Percentiles rank a stretch among this genome's conserved stretches.
These are phyloP conservation scores for Chrysanthemum makinoi DNA, from an alignment of 129 eudicot species.

Conservation along the genomic window DNA sequence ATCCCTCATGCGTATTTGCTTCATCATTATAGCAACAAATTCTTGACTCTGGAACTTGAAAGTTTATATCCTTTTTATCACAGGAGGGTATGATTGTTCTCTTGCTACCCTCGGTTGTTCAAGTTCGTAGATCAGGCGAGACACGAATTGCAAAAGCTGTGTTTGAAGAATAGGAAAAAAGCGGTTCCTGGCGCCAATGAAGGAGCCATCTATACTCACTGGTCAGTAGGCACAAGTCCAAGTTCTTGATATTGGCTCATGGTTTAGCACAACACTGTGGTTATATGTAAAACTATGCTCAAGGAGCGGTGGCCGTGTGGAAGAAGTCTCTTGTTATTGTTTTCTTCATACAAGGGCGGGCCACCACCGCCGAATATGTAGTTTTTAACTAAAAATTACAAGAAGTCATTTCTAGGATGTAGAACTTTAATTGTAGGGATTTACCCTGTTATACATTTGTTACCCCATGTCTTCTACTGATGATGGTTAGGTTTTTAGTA, in stretches of 20 bases:
- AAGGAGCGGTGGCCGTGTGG: constrained; percentile 18
- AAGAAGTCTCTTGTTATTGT: constrained; percentile 17
- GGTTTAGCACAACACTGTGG: constrained; percentile 18
- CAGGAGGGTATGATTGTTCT: constrained; percentile 31
- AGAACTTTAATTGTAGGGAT: constrained; percentile 23
- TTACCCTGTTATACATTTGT: constrained; percentile 35
- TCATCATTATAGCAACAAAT: background rate
- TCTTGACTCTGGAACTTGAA: constrained; percentile 11
- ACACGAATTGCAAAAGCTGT: background rate
- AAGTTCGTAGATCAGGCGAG: constrained; percentile 4
- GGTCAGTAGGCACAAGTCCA: background rate
- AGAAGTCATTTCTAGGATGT: constrained; percentile 2
- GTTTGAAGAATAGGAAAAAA: constrained; percentile 15
- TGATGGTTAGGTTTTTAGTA: constrained; percentile 32
- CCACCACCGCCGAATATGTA: constrained; percentile 17
- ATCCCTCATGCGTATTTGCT: too few relatives aligned
- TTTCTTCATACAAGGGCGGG: constrained; percentile 19
- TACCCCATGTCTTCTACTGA: constrained; percentile 21
- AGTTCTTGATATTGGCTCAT: constrained; percentile 17
- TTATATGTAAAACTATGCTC: constrained; percentile 23
- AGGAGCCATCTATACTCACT: constrained; percentile 17
- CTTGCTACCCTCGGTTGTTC: constrained; percentile 9
- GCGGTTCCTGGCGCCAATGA: constrained; percentile 3
- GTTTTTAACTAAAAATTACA: constrained; percentile 35
- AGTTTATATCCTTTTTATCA: background rate